These are phyloP conservation scores for Talaromyces marneffei DNA, from an alignment of 2,329 filamentous ascomycete genomes.

Conservation along the genomic window DNA sequence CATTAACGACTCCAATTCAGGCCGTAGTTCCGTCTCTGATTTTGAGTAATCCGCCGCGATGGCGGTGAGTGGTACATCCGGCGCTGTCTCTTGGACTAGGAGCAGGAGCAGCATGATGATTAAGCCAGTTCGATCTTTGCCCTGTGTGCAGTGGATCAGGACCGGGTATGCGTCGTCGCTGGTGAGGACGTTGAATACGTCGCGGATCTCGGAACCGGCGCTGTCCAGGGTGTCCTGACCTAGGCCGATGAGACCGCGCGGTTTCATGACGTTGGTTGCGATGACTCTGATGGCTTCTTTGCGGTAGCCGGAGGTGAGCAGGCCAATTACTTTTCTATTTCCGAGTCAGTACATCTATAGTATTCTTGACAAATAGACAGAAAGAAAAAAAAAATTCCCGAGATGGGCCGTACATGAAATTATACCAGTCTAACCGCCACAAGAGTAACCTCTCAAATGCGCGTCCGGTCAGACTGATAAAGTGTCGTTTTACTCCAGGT, in stretches of 20 bases:
- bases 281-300: slow-evolving; percentile 65
- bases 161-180: slow-evolving; percentile 53
- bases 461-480: slow-evolving; percentile 69
- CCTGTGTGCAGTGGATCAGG: slow-evolving; percentile 79
- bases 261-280: slow-evolving; percentile 63
- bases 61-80: slow-evolving; percentile 52
- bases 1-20: slow-evolving; percentile 59
- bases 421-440: slow-evolving; percentile 61
- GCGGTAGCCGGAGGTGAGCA: slow-evolving; percentile 63
- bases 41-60: slow-evolving; percentile 68
- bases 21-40: slow-evolving; percentile 55
- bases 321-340: slow-evolving; percentile 52
- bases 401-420: slow-evolving; percentile 50
- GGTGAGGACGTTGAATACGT: slow-evolving; percentile 63
- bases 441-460: slow-evolving; percentile 64
- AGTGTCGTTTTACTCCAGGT: slow-evolving; percentile 55
- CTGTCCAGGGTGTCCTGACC: slow-evolving; percentile 64
- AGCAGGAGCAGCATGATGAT: slow-evolving; percentile 59
- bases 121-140: slow-evolving; percentile 78
- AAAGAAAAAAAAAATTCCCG: too few species aligned
- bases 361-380: too few species aligned
- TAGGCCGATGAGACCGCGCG: slow-evolving; percentile 65
- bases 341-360: background rate
- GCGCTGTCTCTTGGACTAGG: background rate
- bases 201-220: slow-evolving; percentile 58